phyloP scores from a whole-genome alignment of 2,329 filamentous ascomycete genomes.

The Alternaria hordeiaustralica region DNA sequence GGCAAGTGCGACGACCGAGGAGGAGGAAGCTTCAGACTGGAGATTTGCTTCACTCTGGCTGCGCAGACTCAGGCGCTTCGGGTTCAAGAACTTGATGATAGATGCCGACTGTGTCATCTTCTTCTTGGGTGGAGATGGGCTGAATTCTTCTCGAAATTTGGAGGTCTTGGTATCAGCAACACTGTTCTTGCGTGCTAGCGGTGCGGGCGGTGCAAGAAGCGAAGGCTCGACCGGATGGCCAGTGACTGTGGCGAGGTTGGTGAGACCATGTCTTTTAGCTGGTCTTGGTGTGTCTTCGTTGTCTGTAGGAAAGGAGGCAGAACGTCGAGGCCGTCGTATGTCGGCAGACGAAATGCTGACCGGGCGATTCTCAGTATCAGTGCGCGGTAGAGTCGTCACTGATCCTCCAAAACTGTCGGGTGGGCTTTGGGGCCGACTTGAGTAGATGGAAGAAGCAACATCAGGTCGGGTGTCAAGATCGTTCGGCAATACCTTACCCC shows the following conservation, averaged over 20 bases:
- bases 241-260: conserved; percentile 10
- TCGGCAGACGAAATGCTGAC: conserved; percentile 17
- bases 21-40: conserved; percentile 1
- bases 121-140: conserved; percentile 38
- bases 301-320: conserved; percentile 31
- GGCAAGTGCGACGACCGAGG: background rate
- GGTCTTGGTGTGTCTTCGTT: conserved; percentile 34
- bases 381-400: conserved; percentile 24
- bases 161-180: conserved; percentile 42
- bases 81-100: conserved; percentile 40
- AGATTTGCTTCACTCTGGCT: conserved; percentile 44
- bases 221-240: background rate
- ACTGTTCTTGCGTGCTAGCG: conserved; percentile 34
- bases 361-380: conserved; percentile 7
- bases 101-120: conserved; percentile 32
- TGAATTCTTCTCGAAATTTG: conserved; percentile 48
- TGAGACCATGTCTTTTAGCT: conserved; percentile 12
- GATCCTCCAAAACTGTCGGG: conserved; percentile 38
- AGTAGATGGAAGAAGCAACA: conserved; percentile 51
- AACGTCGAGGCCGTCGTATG: conserved; percentile 18
- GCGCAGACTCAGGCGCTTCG: conserved; percentile 34
- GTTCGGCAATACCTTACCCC: conserved; percentile 43
- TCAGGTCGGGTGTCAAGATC: conserved; percentile 21
- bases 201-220: conserved; percentile 6
- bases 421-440: conserved; percentile 48